phyloP scores from a whole-genome alignment of 129 eudicot genomes.

The Tagetes patula region DNA sequence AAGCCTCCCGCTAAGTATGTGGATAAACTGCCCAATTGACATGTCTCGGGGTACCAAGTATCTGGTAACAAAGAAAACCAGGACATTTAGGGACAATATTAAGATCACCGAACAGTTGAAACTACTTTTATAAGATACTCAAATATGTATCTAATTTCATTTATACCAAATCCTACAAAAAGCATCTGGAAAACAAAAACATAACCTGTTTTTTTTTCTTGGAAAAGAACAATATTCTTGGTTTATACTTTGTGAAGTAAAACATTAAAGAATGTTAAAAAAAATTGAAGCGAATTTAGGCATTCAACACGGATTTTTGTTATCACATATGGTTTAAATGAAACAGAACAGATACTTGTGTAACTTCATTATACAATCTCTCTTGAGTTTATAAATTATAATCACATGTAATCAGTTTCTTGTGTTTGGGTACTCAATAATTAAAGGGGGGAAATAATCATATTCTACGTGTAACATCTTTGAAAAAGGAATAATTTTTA shows the following conservation, averaged over 20 bases:
- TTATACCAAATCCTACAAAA: neutral
- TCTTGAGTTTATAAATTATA: neutral
- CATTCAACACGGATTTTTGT: too few relatives aligned
- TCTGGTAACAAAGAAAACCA: constrained; percentile 35
- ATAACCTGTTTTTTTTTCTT: neutral
- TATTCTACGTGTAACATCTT: too few relatives aligned
- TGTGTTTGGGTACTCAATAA: neutral
- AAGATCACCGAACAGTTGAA: neutral
- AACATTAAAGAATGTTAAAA: too few relatives aligned
- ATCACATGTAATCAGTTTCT: neutral
- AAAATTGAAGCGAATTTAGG: too few relatives aligned
- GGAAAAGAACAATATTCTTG: neutral
- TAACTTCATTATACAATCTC: neutral
- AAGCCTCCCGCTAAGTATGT: constrained; percentile 73
- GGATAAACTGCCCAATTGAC: constrained; percentile 82
- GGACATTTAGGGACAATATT: neutral
- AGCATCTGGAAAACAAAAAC: neutral
- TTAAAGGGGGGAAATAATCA: neutral
- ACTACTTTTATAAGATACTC: neutral
- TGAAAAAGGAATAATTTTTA: too few relatives aligned
- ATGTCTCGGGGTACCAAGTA: constrained; percentile 90
- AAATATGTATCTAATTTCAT: neutral
- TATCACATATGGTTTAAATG: too few relatives aligned
- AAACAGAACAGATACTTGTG: neutral
- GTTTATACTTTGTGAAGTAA: neutral